Conservation (phyloP, 1,139 yeast species). For the Debaryomyces nepalensis region DNA sequence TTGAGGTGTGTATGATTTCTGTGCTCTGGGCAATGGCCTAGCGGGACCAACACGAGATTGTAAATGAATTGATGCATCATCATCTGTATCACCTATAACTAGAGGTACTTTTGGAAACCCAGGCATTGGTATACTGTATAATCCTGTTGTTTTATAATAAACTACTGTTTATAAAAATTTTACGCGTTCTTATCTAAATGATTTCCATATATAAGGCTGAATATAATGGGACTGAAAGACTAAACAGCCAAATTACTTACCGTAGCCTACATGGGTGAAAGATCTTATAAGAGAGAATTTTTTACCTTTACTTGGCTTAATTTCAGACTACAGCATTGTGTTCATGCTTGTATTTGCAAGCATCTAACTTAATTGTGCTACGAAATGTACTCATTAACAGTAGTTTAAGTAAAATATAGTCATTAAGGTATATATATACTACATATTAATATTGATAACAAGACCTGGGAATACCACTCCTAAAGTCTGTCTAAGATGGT, state of each 20-base stretch:
- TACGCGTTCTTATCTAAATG: constrained; percentile 6
- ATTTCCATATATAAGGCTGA: no score
- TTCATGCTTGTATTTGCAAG: no score
- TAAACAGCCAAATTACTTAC: no score
- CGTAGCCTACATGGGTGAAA: no score
- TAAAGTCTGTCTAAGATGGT: constrained; percentile 47
- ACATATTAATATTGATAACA: not conserved
- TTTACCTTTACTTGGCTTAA: no score
- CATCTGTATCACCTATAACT: constrained; percentile 48
- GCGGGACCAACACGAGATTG: constrained; percentile 46
- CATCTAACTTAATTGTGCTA: no score
- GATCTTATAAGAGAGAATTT: no score
- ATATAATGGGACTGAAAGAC: no score
- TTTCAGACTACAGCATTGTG: no score
- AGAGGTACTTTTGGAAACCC: constrained; percentile 44
- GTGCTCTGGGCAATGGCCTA: constrained; percentile 30
- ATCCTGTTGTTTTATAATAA: not conserved
- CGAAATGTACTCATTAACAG: no score
- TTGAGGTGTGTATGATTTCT: constrained; percentile 1
- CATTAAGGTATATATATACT: not conserved
- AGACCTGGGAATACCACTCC: not conserved
- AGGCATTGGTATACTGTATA: constrained; percentile 23
- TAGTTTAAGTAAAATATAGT: no score
- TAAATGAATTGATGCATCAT: constrained; percentile 49
- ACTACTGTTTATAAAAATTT: not conserved